Evolutionary conservation across 331 rosid species (phyloP).

Genomic region (Phaseolus coccineus): DNA sequence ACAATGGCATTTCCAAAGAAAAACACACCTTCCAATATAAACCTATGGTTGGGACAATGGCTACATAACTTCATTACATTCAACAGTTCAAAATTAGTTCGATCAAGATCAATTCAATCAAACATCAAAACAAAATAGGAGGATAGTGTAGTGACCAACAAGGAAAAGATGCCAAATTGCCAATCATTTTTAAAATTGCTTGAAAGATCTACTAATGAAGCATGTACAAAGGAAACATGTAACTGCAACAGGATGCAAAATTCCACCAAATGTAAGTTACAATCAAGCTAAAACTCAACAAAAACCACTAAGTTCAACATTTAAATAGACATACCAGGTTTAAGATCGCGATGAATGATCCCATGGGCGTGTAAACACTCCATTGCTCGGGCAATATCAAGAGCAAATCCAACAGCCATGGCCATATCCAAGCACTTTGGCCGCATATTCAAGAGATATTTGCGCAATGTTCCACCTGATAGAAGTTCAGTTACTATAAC

Average conservation of each 20-base stretch:
- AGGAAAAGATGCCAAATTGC: not conserved
- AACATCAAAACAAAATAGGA: not conserved
- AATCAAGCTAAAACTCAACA: constrained; percentile 15
- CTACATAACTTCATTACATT: not conserved
- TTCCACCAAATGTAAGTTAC: constrained; percentile 16
- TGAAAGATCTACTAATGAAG: constrained; percentile 20
- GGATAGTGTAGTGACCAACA: constrained; percentile 17
- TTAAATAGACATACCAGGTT: constrained; percentile 74
- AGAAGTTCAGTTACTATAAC: constrained; percentile 96
- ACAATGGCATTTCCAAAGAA: not conserved
- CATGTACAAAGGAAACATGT: constrained; percentile 21
- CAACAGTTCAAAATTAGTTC: not conserved
- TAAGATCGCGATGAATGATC: constrained; percentile 95
- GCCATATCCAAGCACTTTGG: constrained; percentile 79
- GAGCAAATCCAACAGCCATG: constrained; percentile 87
- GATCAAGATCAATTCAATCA: not conserved
- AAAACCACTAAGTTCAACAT: constrained; percentile 32
- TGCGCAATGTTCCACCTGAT: constrained; percentile 88
- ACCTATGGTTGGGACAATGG: not conserved
- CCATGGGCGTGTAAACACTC: constrained; percentile 95
- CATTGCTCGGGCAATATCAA: constrained; percentile 94
- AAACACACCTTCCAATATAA: not conserved
- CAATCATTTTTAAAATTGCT: constrained; percentile 8
- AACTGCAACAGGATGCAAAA: constrained; percentile 8
- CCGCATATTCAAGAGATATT: constrained; percentile 79